Conservation (phyloP, 2,329 filamentous ascomycete genomes). For the Pseudogymnoascus sp. region DNA sequence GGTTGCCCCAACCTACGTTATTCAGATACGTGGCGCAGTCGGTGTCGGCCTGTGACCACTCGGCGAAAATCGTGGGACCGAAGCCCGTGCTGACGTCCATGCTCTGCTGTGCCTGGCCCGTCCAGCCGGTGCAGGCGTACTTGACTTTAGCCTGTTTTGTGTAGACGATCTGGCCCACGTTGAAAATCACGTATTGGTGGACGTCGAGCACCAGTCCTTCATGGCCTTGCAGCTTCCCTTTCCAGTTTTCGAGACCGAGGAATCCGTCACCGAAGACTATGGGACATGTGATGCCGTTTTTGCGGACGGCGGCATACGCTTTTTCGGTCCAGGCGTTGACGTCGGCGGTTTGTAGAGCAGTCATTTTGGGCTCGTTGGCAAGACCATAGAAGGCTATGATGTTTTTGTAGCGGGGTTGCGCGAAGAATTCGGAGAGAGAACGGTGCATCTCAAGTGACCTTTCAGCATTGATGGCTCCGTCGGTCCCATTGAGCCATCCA, state of each 20-base stretch:
- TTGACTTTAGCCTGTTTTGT: constrained; percentile 77
- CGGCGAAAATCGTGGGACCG: constrained; percentile 88
- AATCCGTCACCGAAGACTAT: constrained; percentile 94
- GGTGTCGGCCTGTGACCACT: constrained; percentile 97
- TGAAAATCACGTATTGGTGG: constrained; percentile 98
- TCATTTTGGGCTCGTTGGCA: constrained; percentile 89
- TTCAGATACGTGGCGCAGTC: constrained; percentile 85
- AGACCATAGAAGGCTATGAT: constrained; percentile 89
- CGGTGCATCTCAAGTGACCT: constrained; percentile 83
- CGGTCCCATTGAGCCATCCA: constrained; percentile 83
- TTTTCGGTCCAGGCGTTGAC: constrained; percentile 76
- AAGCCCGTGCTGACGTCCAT: constrained; percentile 72
- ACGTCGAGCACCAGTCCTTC: constrained; percentile 82
- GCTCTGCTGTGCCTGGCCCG: constrained; percentile 64
- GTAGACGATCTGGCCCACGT: constrained; percentile 74
- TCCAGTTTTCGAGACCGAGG: constrained; percentile 84
- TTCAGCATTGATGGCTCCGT: constrained; percentile 71
- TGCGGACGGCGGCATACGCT: constrained; percentile 65
- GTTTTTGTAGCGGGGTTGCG: constrained; percentile 87
- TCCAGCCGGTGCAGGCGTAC: constrained; percentile 86
- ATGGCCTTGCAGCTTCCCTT: constrained; percentile 67
- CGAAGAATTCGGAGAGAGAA: constrained; percentile 83
- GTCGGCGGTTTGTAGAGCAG: constrained; percentile 49
- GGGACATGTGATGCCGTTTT: constrained; percentile 65
- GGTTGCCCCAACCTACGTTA: constrained; percentile 78